Evolutionary conservation across 2,329 filamentous ascomycete genomes (phyloP).

Genomic region (Aspergillus sp.): DNA sequence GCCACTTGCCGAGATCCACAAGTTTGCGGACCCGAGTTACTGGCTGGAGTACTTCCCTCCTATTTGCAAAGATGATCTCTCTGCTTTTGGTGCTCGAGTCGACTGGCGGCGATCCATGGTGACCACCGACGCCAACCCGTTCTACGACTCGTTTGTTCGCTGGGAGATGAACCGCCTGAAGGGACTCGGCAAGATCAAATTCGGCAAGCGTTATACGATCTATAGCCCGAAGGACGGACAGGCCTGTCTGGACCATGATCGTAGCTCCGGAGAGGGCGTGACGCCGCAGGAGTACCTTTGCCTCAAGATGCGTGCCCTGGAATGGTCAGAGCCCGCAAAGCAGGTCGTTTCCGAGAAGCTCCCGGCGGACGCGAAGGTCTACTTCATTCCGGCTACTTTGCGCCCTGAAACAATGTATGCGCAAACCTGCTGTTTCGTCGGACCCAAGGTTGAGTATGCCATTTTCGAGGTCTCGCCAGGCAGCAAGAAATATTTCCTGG

Average conservation of each 20-base stretch:
- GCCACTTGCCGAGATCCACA: conserved; percentile 73
- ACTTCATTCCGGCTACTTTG: conserved; percentile 83
- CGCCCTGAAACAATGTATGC: conserved; percentile 98
- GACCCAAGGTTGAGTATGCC: conserved; percentile 80
- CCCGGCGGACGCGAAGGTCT: conserved; percentile 68
- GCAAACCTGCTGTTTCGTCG: conserved; percentile 91
- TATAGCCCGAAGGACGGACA: conserved; percentile 86
- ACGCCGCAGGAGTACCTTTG: conserved; percentile 87
- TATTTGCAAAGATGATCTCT: conserved; percentile 66
- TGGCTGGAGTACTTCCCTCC: conserved; percentile 90
- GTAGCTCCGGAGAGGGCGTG: conserved; percentile 70
- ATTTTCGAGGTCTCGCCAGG: conserved; percentile 60
- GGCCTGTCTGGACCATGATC: conserved; percentile 80
- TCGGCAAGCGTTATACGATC: conserved; percentile 85
- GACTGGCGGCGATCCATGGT: conserved; percentile 91
- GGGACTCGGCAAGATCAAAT: conserved; percentile 85
- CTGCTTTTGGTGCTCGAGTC: conserved; percentile 73
- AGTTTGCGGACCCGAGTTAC: conserved; percentile 81
- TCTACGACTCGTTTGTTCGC: conserved; percentile 87
- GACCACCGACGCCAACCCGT: conserved; percentile 92
- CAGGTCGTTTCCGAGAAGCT: conserved; percentile 67
- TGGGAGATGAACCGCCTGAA: conserved; percentile 96
- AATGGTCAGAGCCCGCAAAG: conserved; percentile 73
- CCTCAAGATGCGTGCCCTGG: conserved; percentile 79
- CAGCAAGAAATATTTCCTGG: conserved; percentile 71